Evolutionary conservation across 164 flowering plant genomes (phyloP).

Genomic region (Euptelea pleiosperma): DNA sequence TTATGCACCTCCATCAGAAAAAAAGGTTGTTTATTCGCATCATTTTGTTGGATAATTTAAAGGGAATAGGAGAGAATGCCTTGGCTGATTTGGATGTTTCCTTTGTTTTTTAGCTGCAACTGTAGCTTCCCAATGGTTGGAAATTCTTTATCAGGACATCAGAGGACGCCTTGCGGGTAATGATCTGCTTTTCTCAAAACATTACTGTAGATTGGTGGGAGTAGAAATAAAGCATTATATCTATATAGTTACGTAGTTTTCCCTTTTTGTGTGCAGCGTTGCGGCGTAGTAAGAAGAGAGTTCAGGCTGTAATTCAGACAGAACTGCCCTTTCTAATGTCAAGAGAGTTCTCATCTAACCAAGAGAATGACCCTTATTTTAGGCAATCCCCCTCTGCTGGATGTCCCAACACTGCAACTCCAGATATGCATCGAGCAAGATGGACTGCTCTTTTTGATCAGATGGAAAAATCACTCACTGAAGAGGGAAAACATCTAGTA

Average conservation of each 20-base stretch:
- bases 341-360: conserved; percentile 50
- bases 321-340: conserved; percentile 67
- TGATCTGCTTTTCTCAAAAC: background rate
- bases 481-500: conserved; percentile 80
- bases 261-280: conserved; percentile 49
- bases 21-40: background rate
- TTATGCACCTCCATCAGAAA: too few species aligned
- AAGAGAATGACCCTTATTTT: conserved; percentile 37
- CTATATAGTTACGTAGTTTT: background rate
- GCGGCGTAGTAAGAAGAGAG: conserved; percentile 78
- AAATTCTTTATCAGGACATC: conserved; percentile 75
- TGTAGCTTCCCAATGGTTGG: conserved; percentile 96
- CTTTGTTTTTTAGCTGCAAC: conserved; percentile 64
- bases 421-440: conserved; percentile 52
- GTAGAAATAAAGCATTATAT: background rate
- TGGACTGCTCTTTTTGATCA: conserved; percentile 72
- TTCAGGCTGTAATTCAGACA: conserved; percentile 55
- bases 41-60: background rate
- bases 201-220: background rate
- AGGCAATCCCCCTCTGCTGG: conserved; percentile 21
- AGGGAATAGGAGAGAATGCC: background rate
- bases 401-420: conserved; percentile 22
- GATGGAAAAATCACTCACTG: conserved; percentile 75
- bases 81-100: conserved; percentile 15
- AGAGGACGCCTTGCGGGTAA: conserved; percentile 86